Evolutionary conservation across 2,329 filamentous ascomycete species (phyloP).

Genomic region (Sporothrix brasiliensis): DNA sequence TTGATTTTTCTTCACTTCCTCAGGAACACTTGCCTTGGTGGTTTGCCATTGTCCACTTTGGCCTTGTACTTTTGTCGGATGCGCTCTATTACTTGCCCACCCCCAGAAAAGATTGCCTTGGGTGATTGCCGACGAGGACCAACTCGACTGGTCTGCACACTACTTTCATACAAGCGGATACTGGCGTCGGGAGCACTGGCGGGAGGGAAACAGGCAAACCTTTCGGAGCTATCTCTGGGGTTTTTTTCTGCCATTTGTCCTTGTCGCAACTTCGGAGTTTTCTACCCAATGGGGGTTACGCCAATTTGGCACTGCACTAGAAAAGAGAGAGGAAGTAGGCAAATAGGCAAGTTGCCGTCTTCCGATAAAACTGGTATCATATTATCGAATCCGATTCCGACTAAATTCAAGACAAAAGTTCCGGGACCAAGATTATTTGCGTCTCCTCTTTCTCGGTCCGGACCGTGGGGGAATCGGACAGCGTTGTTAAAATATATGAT

Average conservation of each 20-base stretch:
- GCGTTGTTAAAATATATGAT: neutral
- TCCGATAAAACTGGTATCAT: neutral
- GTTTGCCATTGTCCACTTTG: too few relatives aligned
- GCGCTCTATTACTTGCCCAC: neutral
- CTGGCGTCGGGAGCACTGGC: neutral
- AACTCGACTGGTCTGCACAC: neutral
- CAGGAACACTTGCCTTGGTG: neutral
- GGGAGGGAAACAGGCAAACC: neutral
- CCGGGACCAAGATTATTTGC: neutral
- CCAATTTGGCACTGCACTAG: neutral
- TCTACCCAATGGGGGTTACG: slow-evolving; percentile 23
- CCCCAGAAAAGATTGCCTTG: neutral
- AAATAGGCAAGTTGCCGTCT: neutral
- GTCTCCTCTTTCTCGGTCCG: neutral
- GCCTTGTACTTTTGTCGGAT: too few relatives aligned
- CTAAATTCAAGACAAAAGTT: neutral
- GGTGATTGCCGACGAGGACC: neutral
- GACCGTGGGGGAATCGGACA: neutral
- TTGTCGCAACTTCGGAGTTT: slow-evolving; percentile 14
- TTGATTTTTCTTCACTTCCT: neutral
- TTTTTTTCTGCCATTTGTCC: neutral
- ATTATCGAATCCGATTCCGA: slow-evolving; percentile 23
- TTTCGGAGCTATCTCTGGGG: slow-evolving; percentile 17
- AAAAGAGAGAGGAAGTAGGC: neutral
- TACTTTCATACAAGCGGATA: neutral